These are phyloP conservation scores for Mycena rebaudengoi DNA, from an alignment of 768 basidiomycete genomes.

Conservation along the genomic window DNA sequence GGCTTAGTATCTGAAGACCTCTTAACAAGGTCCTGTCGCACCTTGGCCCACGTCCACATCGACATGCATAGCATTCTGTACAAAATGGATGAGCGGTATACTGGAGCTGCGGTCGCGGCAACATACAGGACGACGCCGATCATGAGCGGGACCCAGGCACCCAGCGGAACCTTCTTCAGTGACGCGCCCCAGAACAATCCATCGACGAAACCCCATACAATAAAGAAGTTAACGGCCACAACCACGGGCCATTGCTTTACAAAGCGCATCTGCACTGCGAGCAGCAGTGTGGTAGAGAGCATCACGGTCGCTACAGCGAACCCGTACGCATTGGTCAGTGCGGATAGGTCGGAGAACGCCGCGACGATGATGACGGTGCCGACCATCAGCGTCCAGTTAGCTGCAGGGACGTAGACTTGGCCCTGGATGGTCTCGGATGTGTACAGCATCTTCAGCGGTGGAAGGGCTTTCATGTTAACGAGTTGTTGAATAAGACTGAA, in stretches of 20 bases:
- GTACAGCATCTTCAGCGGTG: conserved; percentile 64
- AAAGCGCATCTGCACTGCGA: conserved; percentile 64
- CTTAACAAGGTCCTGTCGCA: conserved; percentile 19
- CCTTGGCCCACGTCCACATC: conserved; percentile 75
- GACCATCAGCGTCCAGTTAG: conserved; percentile 69
- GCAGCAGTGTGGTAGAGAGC: conserved; percentile 65
- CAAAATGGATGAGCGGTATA: neutral
- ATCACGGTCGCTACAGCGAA: conserved; percentile 75
- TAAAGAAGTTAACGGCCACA: conserved; percentile 54
- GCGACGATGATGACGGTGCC: conserved; percentile 61
- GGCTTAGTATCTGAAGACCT: neutral
- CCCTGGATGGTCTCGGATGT: conserved; percentile 70
- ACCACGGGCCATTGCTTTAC: conserved; percentile 59
- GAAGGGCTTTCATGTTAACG: conserved; percentile 67
- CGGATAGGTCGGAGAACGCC: conserved; percentile 60
- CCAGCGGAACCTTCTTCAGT: conserved; percentile 66
- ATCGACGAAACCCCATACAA: conserved; percentile 71
- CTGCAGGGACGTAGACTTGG: conserved; percentile 71
- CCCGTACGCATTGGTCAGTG: conserved; percentile 69
- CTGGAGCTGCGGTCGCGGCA: neutral
- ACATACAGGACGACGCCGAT: conserved; percentile 61
- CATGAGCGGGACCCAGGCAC: conserved; percentile 74
- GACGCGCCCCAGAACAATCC: conserved; percentile 75
- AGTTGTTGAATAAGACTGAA: conserved; percentile 72
- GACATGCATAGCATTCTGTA: conserved; percentile 55